Base-by-base conservation (phyloP, 352 stramenopile genomes). In the Aphanomyces stellatus region DNA sequence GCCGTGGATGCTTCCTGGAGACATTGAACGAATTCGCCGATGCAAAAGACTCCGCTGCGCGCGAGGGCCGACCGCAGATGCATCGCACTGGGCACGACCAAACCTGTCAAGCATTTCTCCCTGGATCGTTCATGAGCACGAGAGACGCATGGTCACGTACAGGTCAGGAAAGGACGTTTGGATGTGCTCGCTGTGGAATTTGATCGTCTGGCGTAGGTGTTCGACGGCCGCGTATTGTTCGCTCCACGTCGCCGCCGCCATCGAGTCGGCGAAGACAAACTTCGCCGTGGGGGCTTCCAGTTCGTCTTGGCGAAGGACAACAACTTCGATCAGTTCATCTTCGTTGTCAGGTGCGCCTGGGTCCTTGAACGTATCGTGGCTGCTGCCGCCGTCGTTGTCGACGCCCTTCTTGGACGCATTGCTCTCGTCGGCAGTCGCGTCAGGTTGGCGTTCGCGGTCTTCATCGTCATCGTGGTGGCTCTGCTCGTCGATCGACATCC, bases 291-390 rank as follows among this genome's bases (percentile, higher is more conserved):
- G 49, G 11, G 19, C 37, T 46, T n/a, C 6, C 6, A 67, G 34
- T n/a, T 67, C 41, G n/a, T 67, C 60, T 17, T 43, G n/a, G n/a
- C 31, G 13, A 5, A 67, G 60, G 15, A 67, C 60, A n/a, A 67
- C 60, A 37, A 57, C 48, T 22, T 67, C 40, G 19, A 43, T 51
- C 28, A 67, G 28, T 19, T 67, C 60, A 33, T 67, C 60, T 59
- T 67, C 60, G 49, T 67, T 67, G 19, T 67, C 60, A 24, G 60
- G 60, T 5, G 60, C 60, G 22, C 60, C 60, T 5, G 60, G 48
- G 60, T 67, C 60, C 27, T 67, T 67, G n/a, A 25, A 15, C 49
- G 8, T 25, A 25, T 56, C 49, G n/a, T n/a, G n/a, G n/a, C n/a
- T n/a, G n/a, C n/a, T n/a, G n/a, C n/a, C n/a, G n/a, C n/a, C n/a